Percentiles rank a stretch among this genome's conserved stretches.
These are phyloP conservation scores for Trypanosoma conorhini DNA, from an alignment of 208 protist species.

Conservation along the genomic window DNA sequence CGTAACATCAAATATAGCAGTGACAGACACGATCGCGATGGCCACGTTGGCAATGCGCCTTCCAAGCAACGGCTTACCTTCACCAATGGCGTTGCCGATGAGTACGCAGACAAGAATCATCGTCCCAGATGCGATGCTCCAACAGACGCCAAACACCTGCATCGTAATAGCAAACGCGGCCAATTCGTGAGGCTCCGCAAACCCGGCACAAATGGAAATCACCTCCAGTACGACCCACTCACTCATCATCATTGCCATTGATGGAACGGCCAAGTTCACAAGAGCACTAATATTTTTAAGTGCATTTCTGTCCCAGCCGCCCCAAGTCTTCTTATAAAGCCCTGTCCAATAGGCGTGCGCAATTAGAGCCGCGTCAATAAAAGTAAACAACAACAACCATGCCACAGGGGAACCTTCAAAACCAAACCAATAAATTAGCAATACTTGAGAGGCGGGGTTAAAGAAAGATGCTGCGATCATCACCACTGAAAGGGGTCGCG, in stretches of 20 bases:
- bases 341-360: constrained; percentile 54
- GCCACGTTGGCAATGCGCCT: constrained; percentile 64
- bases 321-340: constrained; percentile 70
- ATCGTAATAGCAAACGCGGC: constrained; percentile 80
- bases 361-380: constrained; percentile 45
- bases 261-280: constrained; percentile 70
- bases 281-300: constrained; percentile 50
- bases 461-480: constrained; percentile 51
- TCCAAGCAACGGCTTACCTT: constrained; percentile 60
- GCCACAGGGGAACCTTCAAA: constrained; percentile 75
- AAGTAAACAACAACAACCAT: constrained; percentile 71
- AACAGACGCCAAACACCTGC: constrained; percentile 78
- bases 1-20: constrained; percentile 44
- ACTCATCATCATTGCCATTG: constrained; percentile 85
- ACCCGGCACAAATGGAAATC: constrained; percentile 64
- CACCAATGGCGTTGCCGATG: constrained; percentile 81
- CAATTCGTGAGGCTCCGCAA: constrained; percentile 57
- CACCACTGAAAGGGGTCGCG: constrained; percentile 69
- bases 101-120: constrained; percentile 77
- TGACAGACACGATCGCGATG: constrained; percentile 49
- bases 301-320: constrained; percentile 59
- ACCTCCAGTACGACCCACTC: constrained; percentile 87
- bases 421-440: constrained; percentile 68
- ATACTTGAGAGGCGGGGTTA: constrained; percentile 68
- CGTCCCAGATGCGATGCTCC: constrained; percentile 68